phyloP scores from a whole-genome alignment of 176 grass and related monocot species.

The Avena atlantica region DNA sequence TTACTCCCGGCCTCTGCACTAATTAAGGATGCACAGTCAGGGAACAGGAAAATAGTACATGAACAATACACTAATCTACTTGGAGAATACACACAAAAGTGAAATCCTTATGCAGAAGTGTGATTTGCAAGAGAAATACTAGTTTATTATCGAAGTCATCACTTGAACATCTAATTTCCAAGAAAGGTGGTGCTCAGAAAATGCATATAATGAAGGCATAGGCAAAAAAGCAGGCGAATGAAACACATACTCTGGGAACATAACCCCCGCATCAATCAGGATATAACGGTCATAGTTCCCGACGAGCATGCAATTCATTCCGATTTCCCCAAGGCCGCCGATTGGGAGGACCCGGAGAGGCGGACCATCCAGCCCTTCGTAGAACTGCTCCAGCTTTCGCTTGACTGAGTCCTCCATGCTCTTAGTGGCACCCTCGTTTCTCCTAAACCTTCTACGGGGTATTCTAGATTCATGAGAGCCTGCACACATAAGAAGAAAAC shows the following conservation, averaged over 20 bases:
- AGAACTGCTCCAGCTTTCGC: constrained; percentile 98
- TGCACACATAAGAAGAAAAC: constrained; percentile 23
- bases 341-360: constrained; percentile 95
- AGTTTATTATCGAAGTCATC: background rate
- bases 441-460: constrained; percentile 69
- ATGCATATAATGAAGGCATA: constrained; percentile 1
- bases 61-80: background rate
- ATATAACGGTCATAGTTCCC: constrained; percentile 97
- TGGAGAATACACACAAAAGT: constrained; percentile 34
- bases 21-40: constrained; percentile 2
- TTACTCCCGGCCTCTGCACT: background rate
- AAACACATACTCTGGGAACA: constrained; percentile 96
- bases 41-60: constrained; percentile 4
- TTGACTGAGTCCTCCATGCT: constrained; percentile 97
- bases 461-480: constrained; percentile 55
- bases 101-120: background rate
- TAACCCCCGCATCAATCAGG: constrained; percentile 93
- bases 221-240: background rate
- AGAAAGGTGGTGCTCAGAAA: background rate
- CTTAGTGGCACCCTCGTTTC: constrained; percentile 69
- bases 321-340: constrained; percentile 95
- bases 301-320: constrained; percentile 99
- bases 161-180: constrained; percentile 4
- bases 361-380: constrained; percentile 86
- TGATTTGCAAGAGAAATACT: constrained; percentile 20